phyloP scores from a whole-genome alignment of 495 filamentous ascomycete genomes.

The Penicillium angulare region DNA sequence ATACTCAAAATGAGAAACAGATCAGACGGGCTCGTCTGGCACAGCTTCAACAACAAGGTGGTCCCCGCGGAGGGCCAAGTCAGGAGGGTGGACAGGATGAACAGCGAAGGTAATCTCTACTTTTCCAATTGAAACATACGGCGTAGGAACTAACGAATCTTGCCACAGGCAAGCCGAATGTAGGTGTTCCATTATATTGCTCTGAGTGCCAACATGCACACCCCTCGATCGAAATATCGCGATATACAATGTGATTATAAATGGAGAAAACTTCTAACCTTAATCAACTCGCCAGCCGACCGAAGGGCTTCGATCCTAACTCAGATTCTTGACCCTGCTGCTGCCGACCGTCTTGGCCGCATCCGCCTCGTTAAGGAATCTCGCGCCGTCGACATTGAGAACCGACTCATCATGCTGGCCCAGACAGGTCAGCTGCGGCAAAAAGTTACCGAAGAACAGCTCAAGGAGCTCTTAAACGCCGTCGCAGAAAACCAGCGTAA shows the following conservation, averaged over 20 bases:
- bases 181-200: constrained; percentile 25
- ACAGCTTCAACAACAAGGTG: constrained; percentile 75
- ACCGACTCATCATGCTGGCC: constrained; percentile 87
- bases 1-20: constrained; percentile 46
- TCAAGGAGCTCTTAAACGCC: constrained; percentile 85
- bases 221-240: background rate
- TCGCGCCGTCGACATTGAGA: constrained; percentile 87
- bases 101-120: constrained; percentile 54
- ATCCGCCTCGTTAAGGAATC: constrained; percentile 95
- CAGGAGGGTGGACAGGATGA: constrained; percentile 57
- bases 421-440: constrained; percentile 78
- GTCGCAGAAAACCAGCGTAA: constrained; percentile 68
- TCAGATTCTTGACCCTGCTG: constrained; percentile 92
- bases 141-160: background rate
- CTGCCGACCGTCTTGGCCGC: constrained; percentile 86
- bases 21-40: constrained; percentile 87
- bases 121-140: background rate
- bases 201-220: background rate
- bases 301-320: constrained; percentile 71
- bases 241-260: too few relatives aligned
- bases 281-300: constrained; percentile 25
- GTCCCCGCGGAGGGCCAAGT: constrained; percentile 44
- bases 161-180: constrained; percentile 64
- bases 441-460: constrained; percentile 88
- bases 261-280: constrained; percentile 3